phyloP scores from a whole-genome alignment of 176 grass and related monocot species.

The Triticum monococcum region DNA sequence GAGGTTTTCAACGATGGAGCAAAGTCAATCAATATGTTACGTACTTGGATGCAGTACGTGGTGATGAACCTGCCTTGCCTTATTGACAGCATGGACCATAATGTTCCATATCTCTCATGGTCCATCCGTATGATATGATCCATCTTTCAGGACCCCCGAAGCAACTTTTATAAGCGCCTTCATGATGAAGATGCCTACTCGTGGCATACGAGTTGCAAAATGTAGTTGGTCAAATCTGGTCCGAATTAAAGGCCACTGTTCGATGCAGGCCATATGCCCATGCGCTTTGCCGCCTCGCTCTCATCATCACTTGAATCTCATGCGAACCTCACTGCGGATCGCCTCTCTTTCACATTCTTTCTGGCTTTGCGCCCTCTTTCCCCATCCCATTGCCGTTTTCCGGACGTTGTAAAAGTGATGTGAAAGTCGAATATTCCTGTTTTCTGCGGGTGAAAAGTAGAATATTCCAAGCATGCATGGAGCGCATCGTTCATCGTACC shows the following conservation, averaged over 20 bases:
- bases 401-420: background rate
- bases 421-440: background rate
- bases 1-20: background rate
- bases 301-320: background rate
- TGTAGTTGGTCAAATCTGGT: slow-evolving; percentile 26
- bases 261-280: slow-evolving; percentile 15
- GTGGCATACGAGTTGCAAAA: slow-evolving; percentile 1
- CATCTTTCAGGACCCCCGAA: slow-evolving; percentile 12
- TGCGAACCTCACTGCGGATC: background rate
- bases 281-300: background rate
- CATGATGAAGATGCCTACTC: slow-evolving; percentile 10
- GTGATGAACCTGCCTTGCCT: background rate
- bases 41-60: background rate
- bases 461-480: background rate
- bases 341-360: background rate
- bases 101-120: slow-evolving; percentile 15
- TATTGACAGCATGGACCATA: background rate
- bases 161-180: slow-evolving; percentile 12
- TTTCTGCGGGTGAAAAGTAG: background rate
- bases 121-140: background rate
- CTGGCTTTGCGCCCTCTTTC: background rate
- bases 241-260: slow-evolving; percentile 13
- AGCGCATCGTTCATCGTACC: background rate
- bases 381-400: background rate
- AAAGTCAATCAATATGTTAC: slow-evolving; percentile 12